Base-by-base conservation (phyloP, 805 yeast genomes). In the Barnettozyma sucrosica region DNA sequence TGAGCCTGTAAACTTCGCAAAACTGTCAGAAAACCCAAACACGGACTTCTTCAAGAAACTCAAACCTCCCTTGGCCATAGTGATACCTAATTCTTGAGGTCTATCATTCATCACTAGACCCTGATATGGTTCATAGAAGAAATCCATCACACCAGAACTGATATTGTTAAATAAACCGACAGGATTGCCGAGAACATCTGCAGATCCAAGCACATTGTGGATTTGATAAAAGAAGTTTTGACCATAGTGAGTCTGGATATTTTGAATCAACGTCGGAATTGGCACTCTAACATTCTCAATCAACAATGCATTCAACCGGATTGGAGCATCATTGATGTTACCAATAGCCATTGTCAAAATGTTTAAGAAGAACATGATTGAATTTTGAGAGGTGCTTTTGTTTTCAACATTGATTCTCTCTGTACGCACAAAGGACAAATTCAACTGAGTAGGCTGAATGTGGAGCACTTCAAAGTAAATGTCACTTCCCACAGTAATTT, bases 271-370 rank as follows among this genome's bases (percentile, higher is more conserved):
- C 25, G 84, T 73, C 2, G 89, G 87, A 4, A 85, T 63, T 4
- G 97, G 95, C 1, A 90, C 95, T 50, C 97, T 76, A 11, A 90
- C 81, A 62, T 93, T 93, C 57, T 89, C 97, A 62, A 92, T 76
- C 50, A 89, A 75, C 55, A 95, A 72, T 0, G 98, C 89, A 59
- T 92, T 89, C 62, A 93, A 69, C 58, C 85, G 79, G 39, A 93
- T 86, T 1, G 98, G 98, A 0, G 99, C 99, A 65, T 93, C 97
- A 62, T 92, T 92, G 51, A 95, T 87, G 63, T 92, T 93, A 23
- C 98, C 99, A 52, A 93, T 79, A 0, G 99, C 96, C 97, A 92
- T 90, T 0, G 97, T 89, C 50, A 93, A 70, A 34, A 92, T 81
- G 63, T 93, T 89, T 55, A 88, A 72, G 52, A 89, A 80, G 63